Evolutionary conservation across 345 rosid species (phyloP), one percentile per base, ranked within the genome.

Genomic region (Moricandia moricandioides): DNA sequence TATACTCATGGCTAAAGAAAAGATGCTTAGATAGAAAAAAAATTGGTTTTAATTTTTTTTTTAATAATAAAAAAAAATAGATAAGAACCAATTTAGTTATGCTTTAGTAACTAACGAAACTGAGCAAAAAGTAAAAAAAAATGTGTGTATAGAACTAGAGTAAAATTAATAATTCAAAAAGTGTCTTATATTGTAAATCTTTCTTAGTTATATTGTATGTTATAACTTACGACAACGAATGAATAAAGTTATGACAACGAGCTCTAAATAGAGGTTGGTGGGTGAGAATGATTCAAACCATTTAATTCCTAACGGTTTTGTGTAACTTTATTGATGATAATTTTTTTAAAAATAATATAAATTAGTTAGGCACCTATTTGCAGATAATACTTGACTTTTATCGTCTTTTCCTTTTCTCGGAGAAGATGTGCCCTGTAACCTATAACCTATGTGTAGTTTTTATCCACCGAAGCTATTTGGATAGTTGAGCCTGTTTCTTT

Each of bases 241-340:
- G 79, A 75, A 59, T 67, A 58, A 74, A 67, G 73, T 24, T 75
- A 75, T 34, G 79, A 69, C 73, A 75, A 75, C 69, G 37, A 75
- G 56, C 45, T 34, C 62, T 67, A 59, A 45, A 45, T 4, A 45
- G 51, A 45, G 51, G 7, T 45, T 74, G 78, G 57, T 68, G 43
- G 78, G 69, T 67, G 68, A 35, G 73, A 60, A 60, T 60, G 35
- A 67, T 67, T 60, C 56, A 35, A 63, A 74, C 40, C 61, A 59
- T 74, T 74, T 67, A 74, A 75, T 75, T 67, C 18, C 69, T 60
- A 61, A 75, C 79, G 69, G 73, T 51, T 60, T 73, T 51, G 14
- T 35, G 56, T 37, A 61, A 49, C 45, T 75, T 75, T 60, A 75
- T 34, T 59, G 73, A 34, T 49, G n/a, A 30, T 14, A 47, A 16